phyloP scores from a whole-genome alignment of 2,329 filamentous ascomycete species.

The Aspergillus quadricinctus region DNA sequence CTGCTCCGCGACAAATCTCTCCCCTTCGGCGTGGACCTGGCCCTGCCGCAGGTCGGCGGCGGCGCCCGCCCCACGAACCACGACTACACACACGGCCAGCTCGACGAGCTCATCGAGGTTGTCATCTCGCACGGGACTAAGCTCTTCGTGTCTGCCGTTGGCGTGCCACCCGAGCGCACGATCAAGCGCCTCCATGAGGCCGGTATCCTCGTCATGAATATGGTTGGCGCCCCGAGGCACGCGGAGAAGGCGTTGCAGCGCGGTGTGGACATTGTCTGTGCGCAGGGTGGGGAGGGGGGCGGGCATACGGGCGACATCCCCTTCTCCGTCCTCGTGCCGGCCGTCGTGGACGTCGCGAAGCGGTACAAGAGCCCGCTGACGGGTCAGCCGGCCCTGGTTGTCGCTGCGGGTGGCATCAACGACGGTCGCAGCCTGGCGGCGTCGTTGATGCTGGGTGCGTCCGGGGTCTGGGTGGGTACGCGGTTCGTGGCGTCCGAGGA shows the following conservation, averaged over 20 bases:
- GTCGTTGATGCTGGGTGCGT: conserved; percentile 80
- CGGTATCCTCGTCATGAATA: conserved; percentile 89
- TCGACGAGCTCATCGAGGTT: conserved; percentile 83
- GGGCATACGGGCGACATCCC: conserved; percentile 88
- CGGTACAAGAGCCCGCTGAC: conserved; percentile 67
- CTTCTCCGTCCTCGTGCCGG: conserved; percentile 79
- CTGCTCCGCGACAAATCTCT: conserved; percentile 62
- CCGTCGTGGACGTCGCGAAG: conserved; percentile 77
- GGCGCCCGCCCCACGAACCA: conserved; percentile 85
- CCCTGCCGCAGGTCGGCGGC: conserved; percentile 82
- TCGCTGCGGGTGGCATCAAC: conserved; percentile 83
- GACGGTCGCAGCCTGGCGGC: conserved; percentile 77
- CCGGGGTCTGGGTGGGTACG: conserved; percentile 91
- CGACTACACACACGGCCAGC: conserved; percentile 86
- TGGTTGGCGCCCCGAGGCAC: conserved; percentile 91
- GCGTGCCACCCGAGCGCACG: conserved; percentile 70
- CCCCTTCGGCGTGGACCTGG: conserved; percentile 88
- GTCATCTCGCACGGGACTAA: conserved; percentile 78
- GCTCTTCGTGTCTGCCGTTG: conserved; percentile 83
- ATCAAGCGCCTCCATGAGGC: conserved; percentile 74
- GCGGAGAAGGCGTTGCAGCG: conserved; percentile 81
- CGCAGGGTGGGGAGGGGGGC: conserved; percentile 89
- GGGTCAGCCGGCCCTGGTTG: conserved; percentile 68
- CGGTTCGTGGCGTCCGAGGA: conserved; percentile 81
- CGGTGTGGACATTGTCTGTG: conserved; percentile 86